phyloP scores from a whole-genome alignment of 106 monocot species.

The Allium sativum region DNA sequence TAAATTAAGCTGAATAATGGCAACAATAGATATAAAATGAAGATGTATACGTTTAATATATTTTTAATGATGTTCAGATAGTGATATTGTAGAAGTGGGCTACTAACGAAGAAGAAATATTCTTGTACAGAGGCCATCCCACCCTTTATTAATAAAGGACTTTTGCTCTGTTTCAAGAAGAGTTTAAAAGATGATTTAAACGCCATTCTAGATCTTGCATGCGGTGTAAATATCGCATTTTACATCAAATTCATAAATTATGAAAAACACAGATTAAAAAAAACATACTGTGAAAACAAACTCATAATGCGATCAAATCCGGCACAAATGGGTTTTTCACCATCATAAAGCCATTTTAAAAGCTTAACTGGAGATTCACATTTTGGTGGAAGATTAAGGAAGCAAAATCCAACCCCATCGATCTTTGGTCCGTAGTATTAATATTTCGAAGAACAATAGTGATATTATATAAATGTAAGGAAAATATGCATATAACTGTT shows the following conservation, averaged over 20 bases:
- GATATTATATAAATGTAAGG: not conserved
- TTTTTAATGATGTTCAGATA: not conserved
- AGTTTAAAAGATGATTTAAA: slow-evolving; percentile 18
- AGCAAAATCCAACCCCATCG: slow-evolving; percentile 94
- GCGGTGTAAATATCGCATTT: slow-evolving; percentile 4
- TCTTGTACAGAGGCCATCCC: slow-evolving; percentile 27
- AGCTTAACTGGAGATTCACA: slow-evolving; percentile 66
- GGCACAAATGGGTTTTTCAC: slow-evolving; percentile 62
- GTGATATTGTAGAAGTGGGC: too few species aligned
- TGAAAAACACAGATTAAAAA: too few species aligned
- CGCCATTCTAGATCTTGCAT: slow-evolving; percentile 21
- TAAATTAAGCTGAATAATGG: slow-evolving; percentile 39
- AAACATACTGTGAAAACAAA: slow-evolving; percentile 21
- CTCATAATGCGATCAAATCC: slow-evolving; percentile 93
- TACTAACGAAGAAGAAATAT: slow-evolving; percentile 1
- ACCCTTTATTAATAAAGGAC: slow-evolving; percentile 23
- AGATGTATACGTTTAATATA: slow-evolving; percentile 2
- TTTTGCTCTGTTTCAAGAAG: slow-evolving; percentile 16
- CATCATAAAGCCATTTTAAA: slow-evolving; percentile 69
- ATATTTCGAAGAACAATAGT: slow-evolving; percentile 13
- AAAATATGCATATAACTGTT: not conserved
- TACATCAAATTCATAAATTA: not conserved
- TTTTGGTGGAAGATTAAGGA: slow-evolving; percentile 87
- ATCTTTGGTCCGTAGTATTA: slow-evolving; percentile 90
- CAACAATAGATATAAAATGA: slow-evolving; percentile 8